Evolutionary conservation across 306 rosid species (phyloP).

Genomic region (Trichosanthes cucumerina): DNA sequence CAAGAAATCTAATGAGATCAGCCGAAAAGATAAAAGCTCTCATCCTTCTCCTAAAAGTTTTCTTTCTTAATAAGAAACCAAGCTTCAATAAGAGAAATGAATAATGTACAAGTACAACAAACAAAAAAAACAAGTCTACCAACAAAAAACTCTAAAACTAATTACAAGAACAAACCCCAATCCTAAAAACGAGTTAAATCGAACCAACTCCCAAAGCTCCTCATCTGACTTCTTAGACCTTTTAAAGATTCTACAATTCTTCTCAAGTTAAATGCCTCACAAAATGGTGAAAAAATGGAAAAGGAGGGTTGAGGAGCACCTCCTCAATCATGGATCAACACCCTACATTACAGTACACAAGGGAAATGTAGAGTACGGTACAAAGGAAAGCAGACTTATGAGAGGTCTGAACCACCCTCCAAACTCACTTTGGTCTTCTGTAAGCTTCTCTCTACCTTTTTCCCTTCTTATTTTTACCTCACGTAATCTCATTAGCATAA

Average conservation of each 20-base stretch:
- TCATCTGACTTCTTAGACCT: too few relatives aligned
- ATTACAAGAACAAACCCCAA: not conserved
- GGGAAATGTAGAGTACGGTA: too few relatives aligned
- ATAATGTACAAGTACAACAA: not conserved
- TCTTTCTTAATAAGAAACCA: not conserved
- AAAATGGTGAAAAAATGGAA: too few relatives aligned
- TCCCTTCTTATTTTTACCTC: not conserved
- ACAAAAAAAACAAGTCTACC: not conserved
- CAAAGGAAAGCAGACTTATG: not conserved
- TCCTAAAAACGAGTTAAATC: not conserved
- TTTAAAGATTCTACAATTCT: too few relatives aligned
- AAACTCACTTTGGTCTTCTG: too few relatives aligned
- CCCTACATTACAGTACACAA: too few relatives aligned
- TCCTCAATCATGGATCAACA: too few relatives aligned
- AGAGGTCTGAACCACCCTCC: not conserved
- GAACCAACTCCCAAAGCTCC: too few relatives aligned
- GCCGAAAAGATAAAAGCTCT: not conserved
- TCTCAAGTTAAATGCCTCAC: too few relatives aligned
- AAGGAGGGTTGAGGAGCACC: too few relatives aligned
- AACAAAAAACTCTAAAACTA: too few relatives aligned
- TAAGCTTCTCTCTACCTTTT: not conserved
- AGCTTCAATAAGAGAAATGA: not conserved
- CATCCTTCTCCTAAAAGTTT: not conserved
- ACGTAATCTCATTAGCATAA: not conserved
- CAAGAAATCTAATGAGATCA: not conserved